Evolutionary conservation across 2,329 filamentous ascomycete genomes (phyloP).

Genomic region (Botrytis medusae): DNA sequence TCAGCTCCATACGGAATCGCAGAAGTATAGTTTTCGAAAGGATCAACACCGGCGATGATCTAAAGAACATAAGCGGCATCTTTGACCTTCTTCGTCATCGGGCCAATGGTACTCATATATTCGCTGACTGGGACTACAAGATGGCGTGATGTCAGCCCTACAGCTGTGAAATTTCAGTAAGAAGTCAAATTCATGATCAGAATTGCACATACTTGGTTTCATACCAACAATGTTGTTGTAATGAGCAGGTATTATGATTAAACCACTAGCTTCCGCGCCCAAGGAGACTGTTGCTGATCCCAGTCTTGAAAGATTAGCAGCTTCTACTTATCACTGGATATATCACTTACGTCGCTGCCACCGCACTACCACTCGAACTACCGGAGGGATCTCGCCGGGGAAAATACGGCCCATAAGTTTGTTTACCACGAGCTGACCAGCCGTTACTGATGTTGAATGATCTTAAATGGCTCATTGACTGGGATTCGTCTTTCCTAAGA

Average conservation of each 20-base stretch:
- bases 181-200: background rate
- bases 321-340: background rate
- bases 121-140: conserved; percentile 30
- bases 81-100: conserved; percentile 34
- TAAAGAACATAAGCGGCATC: conserved; percentile 36
- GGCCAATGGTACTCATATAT: conserved; percentile 34
- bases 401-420: conserved; percentile 52
- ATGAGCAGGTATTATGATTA: conserved; percentile 15
- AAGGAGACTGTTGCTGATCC: conserved; percentile 50
- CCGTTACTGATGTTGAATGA: conserved; percentile 58
- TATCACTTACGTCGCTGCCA: conserved; percentile 37
- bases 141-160: background rate
- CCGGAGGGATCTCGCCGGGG: conserved; percentile 42
- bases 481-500: conserved; percentile 42
- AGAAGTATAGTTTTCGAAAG: conserved; percentile 31
- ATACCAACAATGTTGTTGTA: conserved; percentile 22
- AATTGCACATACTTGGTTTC: conserved; percentile 19
- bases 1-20: conserved; percentile 44
- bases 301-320: background rate
- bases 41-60: conserved; percentile 30
- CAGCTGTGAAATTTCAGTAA: conserved; percentile 40
- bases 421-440: conserved; percentile 63
- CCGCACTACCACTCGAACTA: conserved; percentile 49
- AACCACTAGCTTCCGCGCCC: conserved; percentile 22
- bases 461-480: conserved; percentile 58